A percentile compares a stretch with the other conserved stretches of the same genome.
These are phyloP conservation scores for Heterobasidion irregulare DNA, from an alignment of 1,284 basidiomycete species.

Conservation along the genomic window DNA sequence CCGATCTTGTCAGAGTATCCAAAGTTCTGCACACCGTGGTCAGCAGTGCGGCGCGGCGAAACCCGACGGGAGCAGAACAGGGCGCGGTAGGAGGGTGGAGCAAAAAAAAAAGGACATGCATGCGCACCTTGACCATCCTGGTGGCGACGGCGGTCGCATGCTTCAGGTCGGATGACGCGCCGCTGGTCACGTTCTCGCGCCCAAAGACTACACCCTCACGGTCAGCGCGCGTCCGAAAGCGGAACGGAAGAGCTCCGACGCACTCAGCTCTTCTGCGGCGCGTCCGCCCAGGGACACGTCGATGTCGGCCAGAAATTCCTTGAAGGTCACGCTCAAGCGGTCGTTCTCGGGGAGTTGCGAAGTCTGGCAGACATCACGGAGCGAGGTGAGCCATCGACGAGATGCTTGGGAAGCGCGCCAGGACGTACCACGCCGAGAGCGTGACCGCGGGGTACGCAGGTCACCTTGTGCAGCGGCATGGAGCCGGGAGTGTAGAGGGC, in stretches of 20 bases:
- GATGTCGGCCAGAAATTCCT: constrained; percentile 71
- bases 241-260: background rate
- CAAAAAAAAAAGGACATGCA: background rate
- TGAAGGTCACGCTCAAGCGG: constrained; percentile 59
- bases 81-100: constrained; percentile 1
- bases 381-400: background rate
- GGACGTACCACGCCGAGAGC: constrained; percentile 76
- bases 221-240: background rate
- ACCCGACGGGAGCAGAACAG: background rate
- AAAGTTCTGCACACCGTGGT: constrained; percentile 41
- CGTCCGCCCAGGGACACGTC: constrained; percentile 92
- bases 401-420: background rate
- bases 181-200: constrained; percentile 79
- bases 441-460: constrained; percentile 90
- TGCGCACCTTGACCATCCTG: constrained; percentile 81
- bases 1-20: constrained; percentile 85
- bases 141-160: constrained; percentile 75
- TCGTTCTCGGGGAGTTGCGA: constrained; percentile 84
- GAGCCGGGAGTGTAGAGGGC: constrained; percentile 89
- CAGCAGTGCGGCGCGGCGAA: background rate
- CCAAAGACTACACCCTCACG: constrained; percentile 62
- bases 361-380: constrained; percentile 41
- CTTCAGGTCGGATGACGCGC: constrained; percentile 83
- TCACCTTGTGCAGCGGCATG: constrained; percentile 93
- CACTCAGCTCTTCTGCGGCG: constrained; percentile 86